phyloP scores from a whole-genome alignment of 306 rosid genomes.

The Vigna unguiculata region DNA sequence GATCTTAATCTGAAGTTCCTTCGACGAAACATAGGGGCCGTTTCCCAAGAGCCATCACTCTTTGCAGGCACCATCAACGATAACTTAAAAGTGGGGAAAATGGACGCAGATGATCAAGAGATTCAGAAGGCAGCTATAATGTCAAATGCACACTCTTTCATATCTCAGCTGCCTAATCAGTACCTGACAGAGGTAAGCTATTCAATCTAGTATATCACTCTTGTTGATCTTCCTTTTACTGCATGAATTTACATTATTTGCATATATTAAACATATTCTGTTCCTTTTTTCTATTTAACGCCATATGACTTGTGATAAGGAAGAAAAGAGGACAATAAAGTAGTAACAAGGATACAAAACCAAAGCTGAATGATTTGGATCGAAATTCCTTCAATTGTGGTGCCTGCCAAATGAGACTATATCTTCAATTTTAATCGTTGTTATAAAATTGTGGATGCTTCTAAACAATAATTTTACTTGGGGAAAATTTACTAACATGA shows the following conservation, averaged over 20 bases:
- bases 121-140: constrained; percentile 67
- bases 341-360: neutral
- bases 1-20: constrained; percentile 78
- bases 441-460: neutral
- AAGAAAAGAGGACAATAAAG: neutral
- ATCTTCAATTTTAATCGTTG: neutral
- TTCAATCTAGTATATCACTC: constrained; percentile 30
- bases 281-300: neutral
- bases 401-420: neutral
- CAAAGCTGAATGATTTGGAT: neutral
- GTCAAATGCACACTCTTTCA: constrained; percentile 83
- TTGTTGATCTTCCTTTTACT: neutral
- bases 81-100: constrained; percentile 76
- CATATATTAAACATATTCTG: constrained; percentile 29
- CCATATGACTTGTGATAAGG: neutral
- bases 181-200: constrained; percentile 76
- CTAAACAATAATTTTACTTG: neutral
- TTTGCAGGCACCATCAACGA: constrained; percentile 77
- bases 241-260: neutral
- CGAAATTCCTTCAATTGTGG: neutral
- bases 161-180: constrained; percentile 78
- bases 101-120: constrained; percentile 73
- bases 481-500: neutral
- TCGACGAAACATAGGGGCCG: constrained; percentile 73
- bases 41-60: constrained; percentile 85